Evolutionary conservation across 2,329 filamentous ascomycete species (phyloP).

Genomic region (Colletotrichum orchidophilum): DNA sequence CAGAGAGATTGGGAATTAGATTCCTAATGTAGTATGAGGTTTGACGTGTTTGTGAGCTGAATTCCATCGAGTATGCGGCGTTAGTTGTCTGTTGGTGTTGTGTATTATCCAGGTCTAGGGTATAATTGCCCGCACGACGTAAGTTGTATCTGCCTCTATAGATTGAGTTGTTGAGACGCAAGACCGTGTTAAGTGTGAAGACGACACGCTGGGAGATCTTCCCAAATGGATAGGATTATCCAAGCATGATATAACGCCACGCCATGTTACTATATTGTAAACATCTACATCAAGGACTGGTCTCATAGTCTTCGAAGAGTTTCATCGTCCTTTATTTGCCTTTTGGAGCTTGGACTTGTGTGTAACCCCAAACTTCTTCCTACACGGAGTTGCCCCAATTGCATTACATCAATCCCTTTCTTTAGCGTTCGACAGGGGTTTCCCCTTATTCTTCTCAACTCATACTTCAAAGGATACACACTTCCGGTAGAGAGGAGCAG

Average conservation of each 20-base stretch:
- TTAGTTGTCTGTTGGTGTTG: too few relatives aligned
- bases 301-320: not conserved
- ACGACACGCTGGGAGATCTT: too few relatives aligned
- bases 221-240: not conserved
- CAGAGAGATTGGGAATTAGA: too few relatives aligned
- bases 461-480: not conserved
- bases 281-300: not conserved
- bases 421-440: not conserved
- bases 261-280: rapidly evolving
- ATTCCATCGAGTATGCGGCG: too few relatives aligned
- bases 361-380: not conserved
- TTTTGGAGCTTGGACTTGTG: too few relatives aligned
- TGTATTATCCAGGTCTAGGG: too few relatives aligned
- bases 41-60: too few relatives aligned
- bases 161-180: not conserved
- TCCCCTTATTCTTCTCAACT: not conserved
- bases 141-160: not conserved
- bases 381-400: not conserved
- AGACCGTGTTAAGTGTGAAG: too few relatives aligned
- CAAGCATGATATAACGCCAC: not conserved
- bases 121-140: not conserved
- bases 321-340: too few relatives aligned
- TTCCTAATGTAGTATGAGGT: too few relatives aligned
- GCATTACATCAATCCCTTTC: not conserved
- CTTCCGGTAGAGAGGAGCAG: not conserved